These are phyloP conservation scores for Microcos paniculata DNA, from an alignment of 345 rosid genomes.

Conservation along the genomic window DNA sequence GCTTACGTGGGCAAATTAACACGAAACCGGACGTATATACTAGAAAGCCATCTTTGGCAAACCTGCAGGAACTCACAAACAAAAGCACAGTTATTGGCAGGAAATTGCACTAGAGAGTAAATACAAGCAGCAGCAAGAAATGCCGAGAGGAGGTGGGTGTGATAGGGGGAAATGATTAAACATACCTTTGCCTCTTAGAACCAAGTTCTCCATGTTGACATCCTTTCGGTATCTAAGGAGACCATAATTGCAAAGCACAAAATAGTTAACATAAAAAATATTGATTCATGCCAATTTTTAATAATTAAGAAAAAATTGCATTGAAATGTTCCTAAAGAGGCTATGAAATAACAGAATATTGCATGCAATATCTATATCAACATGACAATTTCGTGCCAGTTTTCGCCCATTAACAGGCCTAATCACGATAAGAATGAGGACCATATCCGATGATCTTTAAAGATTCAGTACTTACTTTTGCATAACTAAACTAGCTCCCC, in stretches of 20 bases:
- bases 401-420: background rate
- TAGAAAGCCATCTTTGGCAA: slow-evolving; percentile 72
- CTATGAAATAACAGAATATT: background rate
- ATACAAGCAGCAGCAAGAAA: slow-evolving; percentile 13
- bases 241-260: slow-evolving; percentile 24
- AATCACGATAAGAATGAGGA: background rate
- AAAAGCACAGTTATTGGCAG: slow-evolving; percentile 19
- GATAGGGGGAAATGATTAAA: background rate
- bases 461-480: too few relatives aligned
- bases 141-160: background rate
- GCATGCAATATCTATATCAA: background rate
- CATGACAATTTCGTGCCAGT: background rate
- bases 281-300: background rate
- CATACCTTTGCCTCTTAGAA: slow-evolving; percentile 82
- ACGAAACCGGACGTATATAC: slow-evolving; percentile 70
- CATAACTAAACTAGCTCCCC: slow-evolving; percentile 1
- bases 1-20: slow-evolving; percentile 79
- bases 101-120: background rate
- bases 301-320: background rate
- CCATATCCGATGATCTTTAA: background rate
- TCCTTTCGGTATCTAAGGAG: slow-evolving; percentile 88
- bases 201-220: slow-evolving; percentile 82
- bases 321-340: background rate
- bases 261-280: slow-evolving; percentile 2
- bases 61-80: slow-evolving; percentile 45